A percentile compares a stretch with the other conserved stretches of the same genome.
Evolutionary conservation across 805 yeast genomes (phyloP).

Genomic region (Zygosaccharomyces bisporus): DNA sequence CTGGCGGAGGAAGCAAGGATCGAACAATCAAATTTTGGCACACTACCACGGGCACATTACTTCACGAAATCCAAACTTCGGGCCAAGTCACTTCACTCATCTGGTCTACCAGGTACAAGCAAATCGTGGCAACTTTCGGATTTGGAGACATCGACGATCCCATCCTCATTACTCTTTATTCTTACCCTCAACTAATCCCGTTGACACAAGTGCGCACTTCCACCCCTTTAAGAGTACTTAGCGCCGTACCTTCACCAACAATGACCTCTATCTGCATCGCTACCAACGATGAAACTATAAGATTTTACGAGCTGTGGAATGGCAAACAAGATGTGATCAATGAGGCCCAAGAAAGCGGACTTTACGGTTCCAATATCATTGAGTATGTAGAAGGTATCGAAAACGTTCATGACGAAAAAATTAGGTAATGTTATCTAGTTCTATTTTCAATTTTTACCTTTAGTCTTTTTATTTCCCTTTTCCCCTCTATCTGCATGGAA

Average conservation of each 20-base stretch:
- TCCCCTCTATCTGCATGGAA: background rate
- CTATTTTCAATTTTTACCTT: no score
- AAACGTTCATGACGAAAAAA: conserved; percentile 11
- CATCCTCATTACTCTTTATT: conserved; percentile 52
- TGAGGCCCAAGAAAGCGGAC: conserved; percentile 43
- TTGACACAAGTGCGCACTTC: conserved; percentile 48
- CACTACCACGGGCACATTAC: conserved; percentile 66
- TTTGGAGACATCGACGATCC: conserved; percentile 56
- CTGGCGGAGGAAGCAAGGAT: conserved; percentile 89
- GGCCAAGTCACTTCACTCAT: conserved; percentile 76
- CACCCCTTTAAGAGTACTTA: conserved; percentile 54
- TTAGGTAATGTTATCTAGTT: conserved; percentile 7
- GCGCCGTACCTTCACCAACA: conserved; percentile 67
- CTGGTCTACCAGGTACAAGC: conserved; percentile 66
- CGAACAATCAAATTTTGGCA: conserved; percentile 85
- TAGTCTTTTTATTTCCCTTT: background rate
- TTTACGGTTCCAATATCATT: conserved; percentile 54
- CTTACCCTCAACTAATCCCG: conserved; percentile 61
- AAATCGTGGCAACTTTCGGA: conserved; percentile 78
- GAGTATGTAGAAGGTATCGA: conserved; percentile 56
- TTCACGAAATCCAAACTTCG: conserved; percentile 52
- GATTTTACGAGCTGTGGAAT: conserved; percentile 74
- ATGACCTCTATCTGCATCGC: conserved; percentile 63
- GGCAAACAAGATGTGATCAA: conserved; percentile 35
- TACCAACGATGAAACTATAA: conserved; percentile 70